A percentile compares a stretch with the other conserved stretches of the same genome.
Conservation (phyloP, 2,329 filamentous ascomycete species). For the Fusarium abutilonis region DNA sequence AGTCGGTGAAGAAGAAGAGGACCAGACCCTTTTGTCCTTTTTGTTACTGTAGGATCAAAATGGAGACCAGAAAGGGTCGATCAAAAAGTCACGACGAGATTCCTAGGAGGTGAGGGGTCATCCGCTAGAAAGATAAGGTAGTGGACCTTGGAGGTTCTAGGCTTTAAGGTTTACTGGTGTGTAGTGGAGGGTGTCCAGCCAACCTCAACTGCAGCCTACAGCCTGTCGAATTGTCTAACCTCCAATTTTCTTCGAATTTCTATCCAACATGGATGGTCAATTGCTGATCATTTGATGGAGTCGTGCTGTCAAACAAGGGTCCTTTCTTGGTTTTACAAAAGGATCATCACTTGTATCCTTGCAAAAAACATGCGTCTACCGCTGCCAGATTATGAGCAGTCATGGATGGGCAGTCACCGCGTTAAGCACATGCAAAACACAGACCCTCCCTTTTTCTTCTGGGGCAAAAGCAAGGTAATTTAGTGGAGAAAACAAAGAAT, state of each 20-base stretch:
- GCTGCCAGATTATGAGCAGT: too few relatives aligned
- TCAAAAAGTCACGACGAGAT: too few relatives aligned
- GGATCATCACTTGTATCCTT: neutral
- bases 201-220: neutral
- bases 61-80: too few relatives aligned
- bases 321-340: neutral
- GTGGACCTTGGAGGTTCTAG: neutral
- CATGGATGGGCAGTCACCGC: too few relatives aligned
- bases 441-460: too few relatives aligned
- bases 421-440: neutral
- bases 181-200: neutral
- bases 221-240: too few relatives aligned
- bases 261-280: neutral
- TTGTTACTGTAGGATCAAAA: neutral
- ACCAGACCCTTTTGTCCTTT: neutral
- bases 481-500: neutral
- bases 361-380: neutral
- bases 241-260: neutral
- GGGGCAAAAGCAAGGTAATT: neutral
- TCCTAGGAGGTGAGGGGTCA: too few relatives aligned
- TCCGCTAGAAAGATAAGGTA: neutral
- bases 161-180: neutral
- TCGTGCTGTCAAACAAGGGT: conserved; percentile 2
- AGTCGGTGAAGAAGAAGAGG: conserved; percentile 5
- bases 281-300: conserved; percentile 3